Evolutionary conservation across 2,329 filamentous ascomycete species (phyloP).

Genomic region (Mariannaea sp.): DNA sequence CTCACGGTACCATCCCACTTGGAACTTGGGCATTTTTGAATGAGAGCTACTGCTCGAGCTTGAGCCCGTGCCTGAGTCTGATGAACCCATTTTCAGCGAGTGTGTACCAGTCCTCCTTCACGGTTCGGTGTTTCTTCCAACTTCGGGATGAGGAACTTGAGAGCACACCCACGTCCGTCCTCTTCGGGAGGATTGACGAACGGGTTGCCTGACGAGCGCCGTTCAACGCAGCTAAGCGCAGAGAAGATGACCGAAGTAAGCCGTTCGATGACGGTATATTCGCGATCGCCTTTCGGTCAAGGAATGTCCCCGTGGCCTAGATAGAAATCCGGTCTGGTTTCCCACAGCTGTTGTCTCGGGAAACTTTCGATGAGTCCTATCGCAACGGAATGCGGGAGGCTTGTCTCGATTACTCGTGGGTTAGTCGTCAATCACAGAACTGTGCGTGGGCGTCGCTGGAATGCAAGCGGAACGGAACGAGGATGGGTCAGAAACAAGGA

Average conservation of each 20-base stretch:
- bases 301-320: conserved; percentile 6
- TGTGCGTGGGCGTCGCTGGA: conserved; percentile 25
- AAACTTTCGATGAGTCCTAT: conserved; percentile 7
- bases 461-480: conserved; percentile 24
- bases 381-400: conserved; percentile 32
- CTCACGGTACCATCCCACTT: conserved; percentile 57
- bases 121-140: conserved; percentile 13
- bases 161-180: conserved; percentile 31
- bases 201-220: conserved; percentile 23
- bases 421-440: conserved; percentile 22
- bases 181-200: conserved; percentile 33
- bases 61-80: conserved; percentile 35
- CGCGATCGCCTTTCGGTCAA: conserved; percentile 3
- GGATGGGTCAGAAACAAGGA: conserved; percentile 34
- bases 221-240: conserved; percentile 8
- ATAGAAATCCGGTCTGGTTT: conserved; percentile 18
- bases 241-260: conserved; percentile 2
- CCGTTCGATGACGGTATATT: conserved; percentile 13
- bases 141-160: conserved; percentile 20
- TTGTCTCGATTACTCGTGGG: neutral
- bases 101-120: conserved; percentile 28
- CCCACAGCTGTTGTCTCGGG: conserved; percentile 26
- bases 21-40: conserved; percentile 45
- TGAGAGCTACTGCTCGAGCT: conserved; percentile 37
- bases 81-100: conserved; percentile 32